Base-by-base conservation (phyloP, 148 eudicot species). In the Suaeda aralocaspica region DNA sequence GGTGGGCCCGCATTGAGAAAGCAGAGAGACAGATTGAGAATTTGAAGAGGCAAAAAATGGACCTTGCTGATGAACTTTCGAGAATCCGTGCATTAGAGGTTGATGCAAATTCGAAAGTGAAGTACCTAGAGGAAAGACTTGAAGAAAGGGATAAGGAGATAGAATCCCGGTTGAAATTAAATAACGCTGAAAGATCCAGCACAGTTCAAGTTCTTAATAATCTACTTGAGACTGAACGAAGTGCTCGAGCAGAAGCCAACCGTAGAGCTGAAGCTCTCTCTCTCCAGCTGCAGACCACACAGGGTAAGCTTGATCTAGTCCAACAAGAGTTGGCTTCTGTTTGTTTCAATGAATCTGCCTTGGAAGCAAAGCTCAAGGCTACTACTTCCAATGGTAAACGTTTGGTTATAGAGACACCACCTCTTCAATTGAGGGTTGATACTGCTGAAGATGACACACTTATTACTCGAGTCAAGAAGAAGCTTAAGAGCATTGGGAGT, bases 111-210 rank as follows among this genome's bases (percentile, higher is more conserved):
- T 74, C 92, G 10, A 88, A 87, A 82, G 90, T 95, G 18, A 80
- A 72, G 13, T 74, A 76, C 80, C 84, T 91, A 9, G 92, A 95
- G 79, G 86, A 81, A 29, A 81, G 93, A 62, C 91, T 91, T 48
- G 88, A 90, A 75, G 97, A 91, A 67, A 84, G 89, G 72, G 99
- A 95, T 64, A 91, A 83, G 61, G 97, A 91, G 79, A 91, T 91
- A 28, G 97, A 89, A 61, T 67, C 81, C 14, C 82, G 88, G 9
- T 72, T 95, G 78, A 79, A 88, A 62, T 86, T 88, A 19, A 95
- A 95, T 81, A 95, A 89, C 51, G 92, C 82, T 64, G 90, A 91
- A 74, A 82, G 97, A 67, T 82, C 89, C 11, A 74, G 59, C 76
- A 87, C 93, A 0, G 92, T 91, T 66, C 85, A 91, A 71, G 90